Evolutionary conservation across 148 eudicot genomes (phyloP).

Genomic region (Cornus controversa): DNA sequence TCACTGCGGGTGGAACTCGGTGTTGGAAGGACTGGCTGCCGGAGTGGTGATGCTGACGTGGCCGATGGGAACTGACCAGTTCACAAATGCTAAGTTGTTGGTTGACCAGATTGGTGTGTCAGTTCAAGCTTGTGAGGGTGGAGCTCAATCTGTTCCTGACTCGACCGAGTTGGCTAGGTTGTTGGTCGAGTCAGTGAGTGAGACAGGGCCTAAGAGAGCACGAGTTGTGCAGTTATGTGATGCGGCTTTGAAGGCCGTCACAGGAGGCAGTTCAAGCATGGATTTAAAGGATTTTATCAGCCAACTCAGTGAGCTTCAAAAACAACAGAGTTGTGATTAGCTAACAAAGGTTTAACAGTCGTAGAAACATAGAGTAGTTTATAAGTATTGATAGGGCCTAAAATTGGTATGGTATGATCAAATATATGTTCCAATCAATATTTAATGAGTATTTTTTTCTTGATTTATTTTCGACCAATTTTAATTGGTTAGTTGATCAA

Average conservation of each 20-base stretch:
- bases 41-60: constrained; percentile 64
- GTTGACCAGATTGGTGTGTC: constrained; percentile 53
- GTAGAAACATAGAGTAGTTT: too few relatives aligned
- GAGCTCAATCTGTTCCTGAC: constrained; percentile 44
- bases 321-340: neutral
- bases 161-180: constrained; percentile 35
- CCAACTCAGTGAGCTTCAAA: neutral
- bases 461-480: too few relatives aligned
- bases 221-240: neutral
- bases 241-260: constrained; percentile 6
- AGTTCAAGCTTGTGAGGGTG: constrained; percentile 37
- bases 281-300: constrained; percentile 12
- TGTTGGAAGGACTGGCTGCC: constrained; percentile 53
- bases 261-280: constrained; percentile 13
- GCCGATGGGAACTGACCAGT: constrained; percentile 77
- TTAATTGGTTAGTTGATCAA: too few relatives aligned
- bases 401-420: too few relatives aligned
- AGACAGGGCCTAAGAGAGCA: neutral
- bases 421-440: too few relatives aligned
- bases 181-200: constrained; percentile 36
- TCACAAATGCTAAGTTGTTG: constrained; percentile 41
- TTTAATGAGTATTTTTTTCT: too few relatives aligned
- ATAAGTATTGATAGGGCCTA: too few relatives aligned
- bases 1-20: constrained; percentile 91
- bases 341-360: too few relatives aligned